Evolutionary conservation across 2,329 filamentous ascomycete species (phyloP).

Genomic region (Lachnellula cervina): DNA sequence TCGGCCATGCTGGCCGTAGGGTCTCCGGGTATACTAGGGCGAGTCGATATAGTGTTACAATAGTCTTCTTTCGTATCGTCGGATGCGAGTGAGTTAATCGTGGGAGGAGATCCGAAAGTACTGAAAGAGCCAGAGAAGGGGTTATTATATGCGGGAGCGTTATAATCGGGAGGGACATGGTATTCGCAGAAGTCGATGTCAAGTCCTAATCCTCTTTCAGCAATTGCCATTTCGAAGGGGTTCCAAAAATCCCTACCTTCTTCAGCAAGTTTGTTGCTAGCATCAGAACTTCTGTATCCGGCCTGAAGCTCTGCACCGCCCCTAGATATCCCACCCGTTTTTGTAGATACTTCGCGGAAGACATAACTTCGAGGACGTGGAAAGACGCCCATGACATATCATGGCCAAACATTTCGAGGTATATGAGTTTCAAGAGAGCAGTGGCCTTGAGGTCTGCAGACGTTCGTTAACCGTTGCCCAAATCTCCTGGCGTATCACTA

Average conservation of each 20-base stretch:
- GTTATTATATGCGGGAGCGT: conserved; percentile 95
- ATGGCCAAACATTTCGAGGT: conserved; percentile 97
- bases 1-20: conserved; percentile 87
- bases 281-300: conserved; percentile 97
- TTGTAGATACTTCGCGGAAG: conserved; percentile 86
- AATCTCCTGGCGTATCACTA: conserved; percentile 30
- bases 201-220: conserved; percentile 54
- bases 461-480: conserved; percentile 11
- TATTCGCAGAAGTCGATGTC: conserved; percentile 63
- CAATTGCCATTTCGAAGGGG: background rate
- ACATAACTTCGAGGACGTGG: conserved; percentile 98
- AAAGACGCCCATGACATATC: conserved; percentile 99
- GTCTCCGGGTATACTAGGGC: conserved; percentile 97
- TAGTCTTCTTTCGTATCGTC: conserved; percentile 87
- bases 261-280: conserved; percentile 93
- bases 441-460: conserved; percentile 84
- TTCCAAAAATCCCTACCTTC: conserved; percentile 53
- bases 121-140: conserved; percentile 82
- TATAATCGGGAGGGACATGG: conserved; percentile 78
- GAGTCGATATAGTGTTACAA: conserved; percentile 88
- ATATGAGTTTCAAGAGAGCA: conserved; percentile 89
- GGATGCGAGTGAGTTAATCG: conserved; percentile 82
- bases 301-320: conserved; percentile 90
- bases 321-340: conserved; percentile 94
- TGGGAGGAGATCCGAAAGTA: conserved; percentile 80